A percentile compares a stretch with the other conserved stretches of the same genome.
Conservation (phyloP, 1,139 yeast species). For the Candida dubliniensis region DNA sequence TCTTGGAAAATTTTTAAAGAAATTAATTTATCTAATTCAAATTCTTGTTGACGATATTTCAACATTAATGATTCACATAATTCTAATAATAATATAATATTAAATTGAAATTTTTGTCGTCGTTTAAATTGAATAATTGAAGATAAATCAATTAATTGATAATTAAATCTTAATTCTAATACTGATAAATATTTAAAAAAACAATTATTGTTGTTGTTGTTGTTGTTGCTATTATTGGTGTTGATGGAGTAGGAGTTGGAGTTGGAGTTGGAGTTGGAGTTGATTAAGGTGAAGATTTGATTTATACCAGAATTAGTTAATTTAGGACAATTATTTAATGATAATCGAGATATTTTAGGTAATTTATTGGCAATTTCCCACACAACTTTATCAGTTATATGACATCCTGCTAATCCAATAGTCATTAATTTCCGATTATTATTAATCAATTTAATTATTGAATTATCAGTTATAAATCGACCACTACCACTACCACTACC, state of each 20-base stretch:
- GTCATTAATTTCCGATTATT: slow-evolving; percentile 60
- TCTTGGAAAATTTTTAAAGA: slow-evolving; percentile 55
- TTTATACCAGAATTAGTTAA: slow-evolving; percentile 72
- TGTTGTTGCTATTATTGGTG: not conserved
- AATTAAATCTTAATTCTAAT: slow-evolving; percentile 70
- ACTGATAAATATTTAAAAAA: slow-evolving; percentile 66
- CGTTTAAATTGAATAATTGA: slow-evolving; percentile 71
- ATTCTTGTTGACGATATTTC: slow-evolving; percentile 62
- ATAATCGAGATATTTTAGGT: slow-evolving; percentile 64
- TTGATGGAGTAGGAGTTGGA: too few species aligned
- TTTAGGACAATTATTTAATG: slow-evolving; percentile 71
- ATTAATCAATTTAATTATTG: slow-evolving; percentile 57
- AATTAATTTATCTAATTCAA: slow-evolving; percentile 55
- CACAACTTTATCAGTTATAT: slow-evolving; percentile 68
- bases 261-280: too few species aligned
- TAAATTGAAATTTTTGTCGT: slow-evolving; percentile 48
- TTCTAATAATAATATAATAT: slow-evolving; percentile 64
- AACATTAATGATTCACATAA: slow-evolving; percentile 69
- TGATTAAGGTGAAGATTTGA: slow-evolving; percentile 36
- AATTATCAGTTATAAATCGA: slow-evolving; percentile 66
- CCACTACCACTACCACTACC: slow-evolving; percentile 52
- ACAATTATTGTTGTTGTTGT: not conserved
- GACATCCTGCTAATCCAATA: slow-evolving; percentile 87
- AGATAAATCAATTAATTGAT: slow-evolving; percentile 55
- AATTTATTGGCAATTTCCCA: slow-evolving; percentile 73